phyloP scores from a whole-genome alignment of 441 rosid species.

The Rhodomyrtus psidioides region DNA sequence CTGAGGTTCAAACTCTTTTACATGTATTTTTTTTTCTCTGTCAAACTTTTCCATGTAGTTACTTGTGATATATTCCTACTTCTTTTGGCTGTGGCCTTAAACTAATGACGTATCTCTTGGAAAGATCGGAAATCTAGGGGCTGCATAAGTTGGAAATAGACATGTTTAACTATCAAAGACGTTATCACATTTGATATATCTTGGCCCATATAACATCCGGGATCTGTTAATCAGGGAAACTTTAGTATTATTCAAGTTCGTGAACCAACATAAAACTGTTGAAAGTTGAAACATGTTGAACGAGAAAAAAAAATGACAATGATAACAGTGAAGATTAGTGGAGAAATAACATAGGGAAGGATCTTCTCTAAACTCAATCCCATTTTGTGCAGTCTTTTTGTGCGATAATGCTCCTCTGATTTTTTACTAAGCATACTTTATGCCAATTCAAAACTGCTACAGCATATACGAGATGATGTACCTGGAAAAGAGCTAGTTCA shows the following conservation, averaged over 20 bases:
- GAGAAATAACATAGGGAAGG: background rate
- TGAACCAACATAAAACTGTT: background rate
- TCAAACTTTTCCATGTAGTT: background rate
- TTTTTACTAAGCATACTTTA: background rate
- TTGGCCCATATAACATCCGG: background rate
- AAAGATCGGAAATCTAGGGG: background rate
- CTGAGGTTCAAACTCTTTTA: background rate
- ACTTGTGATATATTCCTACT: background rate
- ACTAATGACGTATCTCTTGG: background rate
- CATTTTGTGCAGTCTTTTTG: background rate
- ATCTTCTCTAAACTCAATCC: background rate
- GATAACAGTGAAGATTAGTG: background rate
- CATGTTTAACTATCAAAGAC: background rate
- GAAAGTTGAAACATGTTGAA: background rate
- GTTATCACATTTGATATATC: background rate
- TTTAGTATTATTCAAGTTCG: background rate
- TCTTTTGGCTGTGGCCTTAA: background rate
- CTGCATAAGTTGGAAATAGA: background rate
- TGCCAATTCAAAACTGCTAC: background rate
- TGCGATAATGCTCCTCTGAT: background rate
- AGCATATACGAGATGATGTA: background rate
- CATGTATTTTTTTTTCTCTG: background rate
- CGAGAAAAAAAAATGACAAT: background rate
- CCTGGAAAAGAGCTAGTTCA: background rate
- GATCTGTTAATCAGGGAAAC: background rate